Evolutionary conservation across 2,329 filamentous ascomycete genomes (phyloP).

Genomic region (Colletotrichum noveboracense): DNA sequence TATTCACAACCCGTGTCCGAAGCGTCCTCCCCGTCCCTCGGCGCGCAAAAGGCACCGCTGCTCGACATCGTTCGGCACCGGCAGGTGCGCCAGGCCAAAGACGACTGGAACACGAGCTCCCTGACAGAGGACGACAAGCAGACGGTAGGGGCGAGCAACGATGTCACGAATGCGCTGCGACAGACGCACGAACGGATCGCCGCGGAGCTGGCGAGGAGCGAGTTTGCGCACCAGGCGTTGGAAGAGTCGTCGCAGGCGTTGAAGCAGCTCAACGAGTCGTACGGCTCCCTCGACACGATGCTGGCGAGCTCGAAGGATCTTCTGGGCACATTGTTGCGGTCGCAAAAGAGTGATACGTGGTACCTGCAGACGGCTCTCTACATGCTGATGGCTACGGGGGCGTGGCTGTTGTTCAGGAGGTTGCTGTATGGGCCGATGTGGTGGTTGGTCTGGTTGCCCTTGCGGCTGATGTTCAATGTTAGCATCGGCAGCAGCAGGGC

Average conservation of each 20-base stretch:
- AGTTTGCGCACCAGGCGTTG: constrained; percentile 89
- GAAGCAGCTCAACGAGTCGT: constrained; percentile 80
- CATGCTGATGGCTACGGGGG: constrained; percentile 76
- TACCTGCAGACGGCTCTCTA: constrained; percentile 92
- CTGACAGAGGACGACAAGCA: constrained; percentile 73
- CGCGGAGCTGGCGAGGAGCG: constrained; percentile 81
- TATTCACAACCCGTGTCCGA: constrained; percentile 53
- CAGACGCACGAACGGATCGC: constrained; percentile 88
- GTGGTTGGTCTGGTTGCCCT: constrained; percentile 86
- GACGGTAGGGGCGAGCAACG: constrained; percentile 75
- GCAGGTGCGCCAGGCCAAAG: constrained; percentile 28
- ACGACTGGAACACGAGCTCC: constrained; percentile 32
- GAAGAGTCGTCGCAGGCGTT: constrained; percentile 84
- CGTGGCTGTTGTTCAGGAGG: constrained; percentile 86
- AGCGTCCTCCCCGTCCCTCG: constrained; percentile 32
- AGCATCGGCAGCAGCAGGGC: constrained; percentile 60
- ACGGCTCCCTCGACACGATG: constrained; percentile 79
- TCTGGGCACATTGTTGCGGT: constrained; percentile 78
- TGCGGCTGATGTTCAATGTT: constrained; percentile 70
- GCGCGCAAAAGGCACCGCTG: constrained; percentile 22
- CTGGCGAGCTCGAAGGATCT: constrained; percentile 77
- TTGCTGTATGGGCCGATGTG: constrained; percentile 88
- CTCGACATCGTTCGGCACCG: constrained; percentile 28
- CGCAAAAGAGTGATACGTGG: constrained; percentile 97
- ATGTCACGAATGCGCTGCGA: constrained; percentile 84